Percentiles rank a stretch among this genome's conserved stretches.
Conservation (phyloP, 2,329 filamentous ascomycete genomes). For the Scorias spongiosa region DNA sequence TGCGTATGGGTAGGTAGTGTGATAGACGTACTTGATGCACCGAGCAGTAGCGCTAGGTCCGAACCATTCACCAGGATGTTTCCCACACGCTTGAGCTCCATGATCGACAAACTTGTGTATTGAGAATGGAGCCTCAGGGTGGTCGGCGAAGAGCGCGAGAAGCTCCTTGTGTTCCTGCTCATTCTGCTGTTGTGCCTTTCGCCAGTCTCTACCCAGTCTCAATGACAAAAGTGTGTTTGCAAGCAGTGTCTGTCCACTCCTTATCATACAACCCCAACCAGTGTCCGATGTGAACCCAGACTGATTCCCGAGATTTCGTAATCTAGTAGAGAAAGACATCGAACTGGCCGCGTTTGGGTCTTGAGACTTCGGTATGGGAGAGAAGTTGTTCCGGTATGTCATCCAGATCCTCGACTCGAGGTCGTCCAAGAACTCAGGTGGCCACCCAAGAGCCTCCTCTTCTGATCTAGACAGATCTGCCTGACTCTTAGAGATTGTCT, state of each 20-base stretch:
- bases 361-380: conserved; percentile 61
- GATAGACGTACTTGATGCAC: conserved; percentile 64
- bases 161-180: conserved; percentile 49
- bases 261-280: conserved; percentile 98
- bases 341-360: conserved; percentile 55
- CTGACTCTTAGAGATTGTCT: conserved; percentile 14
- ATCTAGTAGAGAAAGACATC: conserved; percentile 69
- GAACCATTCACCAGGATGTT: conserved; percentile 96
- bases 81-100: conserved; percentile 74
- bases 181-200: conserved; percentile 40
- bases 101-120: conserved; percentile 89
- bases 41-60: conserved; percentile 90
- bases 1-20: too few species aligned
- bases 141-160: conserved; percentile 73
- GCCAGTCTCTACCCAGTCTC: conserved; percentile 72
- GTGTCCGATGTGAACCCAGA: conserved; percentile 81
- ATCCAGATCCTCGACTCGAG: conserved; percentile 92
- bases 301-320: conserved; percentile 67
- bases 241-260: conserved; percentile 83
- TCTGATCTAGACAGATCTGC: conserved; percentile 15
- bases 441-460: conserved; percentile 50
- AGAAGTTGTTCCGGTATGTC: conserved; percentile 83
- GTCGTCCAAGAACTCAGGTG: conserved; percentile 70
- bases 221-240: conserved; percentile 69
- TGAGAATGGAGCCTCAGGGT: conserved; percentile 74